Conservation (phyloP, 345 rosid genomes). For the Barbarea vulgaris region DNA sequence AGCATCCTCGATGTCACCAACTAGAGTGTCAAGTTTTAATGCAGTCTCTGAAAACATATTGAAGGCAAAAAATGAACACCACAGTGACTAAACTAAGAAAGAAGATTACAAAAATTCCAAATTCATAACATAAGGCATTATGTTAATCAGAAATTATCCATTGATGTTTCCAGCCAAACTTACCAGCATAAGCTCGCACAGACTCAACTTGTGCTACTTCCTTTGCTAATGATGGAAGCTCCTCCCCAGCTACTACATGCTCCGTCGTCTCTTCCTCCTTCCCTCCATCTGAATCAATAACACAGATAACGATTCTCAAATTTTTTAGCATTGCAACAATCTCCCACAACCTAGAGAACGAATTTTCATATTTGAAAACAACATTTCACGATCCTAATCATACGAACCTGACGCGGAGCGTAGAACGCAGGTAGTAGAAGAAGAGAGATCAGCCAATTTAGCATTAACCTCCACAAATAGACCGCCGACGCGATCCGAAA, state of each 20-base stretch:
- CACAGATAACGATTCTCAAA: neutral
- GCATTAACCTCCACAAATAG: slow-evolving; percentile 44
- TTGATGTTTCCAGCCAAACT: no score
- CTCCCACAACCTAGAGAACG: neutral
- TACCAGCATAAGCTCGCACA: slow-evolving; percentile 82
- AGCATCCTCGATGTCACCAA: slow-evolving; percentile 93
- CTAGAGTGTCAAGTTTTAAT: slow-evolving; percentile 73
- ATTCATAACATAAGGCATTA: neutral
- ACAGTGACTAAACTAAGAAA: neutral
- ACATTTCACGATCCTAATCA: neutral
- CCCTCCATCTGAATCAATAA: slow-evolving; percentile 46
- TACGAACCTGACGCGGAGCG: slow-evolving; percentile 53
- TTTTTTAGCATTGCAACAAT: slow-evolving; percentile 4
- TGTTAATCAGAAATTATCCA: neutral
- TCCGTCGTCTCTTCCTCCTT: slow-evolving; percentile 40
- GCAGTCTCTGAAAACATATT: slow-evolving; percentile 70
- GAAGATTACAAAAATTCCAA: neutral
- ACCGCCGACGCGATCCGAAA: slow-evolving; percentile 57
- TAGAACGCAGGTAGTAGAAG: slow-evolving; percentile 44
- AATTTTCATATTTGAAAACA: neutral
- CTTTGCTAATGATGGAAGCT: slow-evolving; percentile 77
- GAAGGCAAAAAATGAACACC: neutral
- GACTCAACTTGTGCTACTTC: slow-evolving; percentile 91
- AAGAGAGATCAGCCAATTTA: slow-evolving; percentile 57
- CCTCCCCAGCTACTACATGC: slow-evolving; percentile 62